These are phyloP conservation scores for Saksenaea vasiformis DNA, from an alignment of 371 early-diverging fungal species.

Conservation along the genomic window DNA sequence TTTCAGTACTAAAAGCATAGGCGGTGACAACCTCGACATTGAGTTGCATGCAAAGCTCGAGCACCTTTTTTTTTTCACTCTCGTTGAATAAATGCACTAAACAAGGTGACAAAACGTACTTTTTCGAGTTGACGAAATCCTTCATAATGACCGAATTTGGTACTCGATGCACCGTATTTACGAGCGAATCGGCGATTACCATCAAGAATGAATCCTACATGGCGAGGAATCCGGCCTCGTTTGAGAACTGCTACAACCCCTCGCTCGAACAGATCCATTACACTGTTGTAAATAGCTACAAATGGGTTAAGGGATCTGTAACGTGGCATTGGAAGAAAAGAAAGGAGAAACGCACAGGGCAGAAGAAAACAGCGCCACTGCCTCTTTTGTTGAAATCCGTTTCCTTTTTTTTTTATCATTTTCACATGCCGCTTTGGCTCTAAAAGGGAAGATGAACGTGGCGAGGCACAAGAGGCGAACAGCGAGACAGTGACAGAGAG, in stretches of 20 bases:
- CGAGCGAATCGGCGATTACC: constrained; percentile 97
- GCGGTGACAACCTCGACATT: constrained; percentile 93
- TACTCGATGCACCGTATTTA: constrained; percentile 48
- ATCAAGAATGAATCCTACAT: constrained; percentile 98
- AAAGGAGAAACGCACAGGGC: constrained; percentile 3
- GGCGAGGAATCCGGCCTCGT: constrained; percentile 88
- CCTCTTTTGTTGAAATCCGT: too few relatives aligned
- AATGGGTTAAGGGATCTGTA: not conserved
- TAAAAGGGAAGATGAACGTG: constrained; percentile 3
- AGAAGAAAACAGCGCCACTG: not conserved
- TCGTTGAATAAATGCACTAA: not conserved
- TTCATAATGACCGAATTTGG: constrained; percentile 75
- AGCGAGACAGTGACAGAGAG: not conserved
- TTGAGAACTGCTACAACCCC: constrained; percentile 49
- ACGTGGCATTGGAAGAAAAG: not conserved
- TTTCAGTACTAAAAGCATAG: constrained; percentile 98
- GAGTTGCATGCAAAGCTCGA: constrained; percentile 86
- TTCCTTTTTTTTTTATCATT: not conserved
- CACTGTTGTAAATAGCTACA: not conserved
- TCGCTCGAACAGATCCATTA: constrained; percentile 12
- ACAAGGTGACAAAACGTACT: constrained; percentile 35
- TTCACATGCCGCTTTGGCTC: constrained; percentile 2
- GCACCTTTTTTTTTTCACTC: constrained; percentile 52
- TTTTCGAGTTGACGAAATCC: constrained; percentile 82
- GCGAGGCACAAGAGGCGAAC: not conserved